phyloP scores from a whole-genome alignment of 2,329 filamentous ascomycete species.

The Aspergillus thermomutatus region DNA sequence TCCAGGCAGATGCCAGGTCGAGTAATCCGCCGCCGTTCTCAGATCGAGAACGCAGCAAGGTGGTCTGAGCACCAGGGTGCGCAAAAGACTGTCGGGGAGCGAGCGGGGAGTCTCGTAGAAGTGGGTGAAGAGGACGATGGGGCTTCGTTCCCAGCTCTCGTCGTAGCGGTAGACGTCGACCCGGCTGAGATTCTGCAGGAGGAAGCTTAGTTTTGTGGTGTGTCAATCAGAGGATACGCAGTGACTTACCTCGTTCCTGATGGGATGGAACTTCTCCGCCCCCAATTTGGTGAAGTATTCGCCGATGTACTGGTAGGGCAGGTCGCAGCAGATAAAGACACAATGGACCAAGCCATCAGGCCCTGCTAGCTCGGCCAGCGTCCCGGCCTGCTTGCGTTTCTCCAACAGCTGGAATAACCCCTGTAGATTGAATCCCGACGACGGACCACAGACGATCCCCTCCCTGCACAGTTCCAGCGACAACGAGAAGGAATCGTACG shows the following conservation, averaged over 20 bases:
- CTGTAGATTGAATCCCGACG: conserved; percentile 57
- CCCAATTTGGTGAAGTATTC: conserved; percentile 59
- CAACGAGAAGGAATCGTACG: conserved; percentile 50
- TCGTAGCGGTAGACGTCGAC: conserved; percentile 56
- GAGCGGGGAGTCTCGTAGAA: conserved; percentile 31
- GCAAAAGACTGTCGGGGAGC: conserved; percentile 18
- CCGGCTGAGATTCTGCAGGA: conserved; percentile 41
- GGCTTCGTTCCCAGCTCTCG: conserved; percentile 52
- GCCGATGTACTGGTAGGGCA: conserved; percentile 61
- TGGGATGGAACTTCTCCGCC: conserved; percentile 47
- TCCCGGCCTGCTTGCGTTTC: conserved; percentile 46
- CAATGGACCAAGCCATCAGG: conserved; percentile 49
- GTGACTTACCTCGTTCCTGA: conserved; percentile 44
- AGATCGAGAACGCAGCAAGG: conserved; percentile 45
- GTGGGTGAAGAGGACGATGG: conserved; percentile 37
- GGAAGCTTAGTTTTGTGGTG: conserved; percentile 3
- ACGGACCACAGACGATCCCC: conserved; percentile 59
- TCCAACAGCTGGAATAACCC: conserved; percentile 52
- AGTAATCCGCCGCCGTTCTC: conserved; percentile 43
- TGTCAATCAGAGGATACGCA: not conserved
- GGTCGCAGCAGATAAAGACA: conserved; percentile 61
- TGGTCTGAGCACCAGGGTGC: conserved; percentile 22
- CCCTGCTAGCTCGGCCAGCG: conserved; percentile 44
- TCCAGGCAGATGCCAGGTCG: conserved; percentile 41
- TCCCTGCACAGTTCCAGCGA: conserved; percentile 56